phyloP scores from a whole-genome alignment of 2,329 filamentous ascomycete genomes.

The Alternaria triticina region DNA sequence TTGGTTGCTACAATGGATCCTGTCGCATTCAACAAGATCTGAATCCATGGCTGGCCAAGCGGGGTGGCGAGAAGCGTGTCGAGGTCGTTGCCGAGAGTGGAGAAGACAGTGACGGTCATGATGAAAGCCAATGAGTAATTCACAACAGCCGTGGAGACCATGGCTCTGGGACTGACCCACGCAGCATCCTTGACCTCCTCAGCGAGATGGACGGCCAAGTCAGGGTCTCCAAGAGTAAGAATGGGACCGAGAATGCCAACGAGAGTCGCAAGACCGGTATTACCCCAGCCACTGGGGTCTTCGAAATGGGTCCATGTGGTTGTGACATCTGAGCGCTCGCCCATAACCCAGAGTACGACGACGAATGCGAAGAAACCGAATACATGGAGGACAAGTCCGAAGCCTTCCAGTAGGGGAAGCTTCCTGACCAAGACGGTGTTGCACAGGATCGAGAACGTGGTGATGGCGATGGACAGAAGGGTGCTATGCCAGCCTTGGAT shows the following conservation, averaged over 20 bases:
- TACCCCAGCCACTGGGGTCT: constrained; percentile 52
- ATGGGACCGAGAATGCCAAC: constrained; percentile 45
- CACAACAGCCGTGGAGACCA: constrained; percentile 42
- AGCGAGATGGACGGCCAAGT: constrained; percentile 42
- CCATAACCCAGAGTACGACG: constrained; percentile 37
- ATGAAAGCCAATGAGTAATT: constrained; percentile 44
- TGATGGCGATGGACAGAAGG: constrained; percentile 53
- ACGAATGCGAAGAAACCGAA: constrained; percentile 59
- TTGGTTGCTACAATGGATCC: constrained; percentile 21
- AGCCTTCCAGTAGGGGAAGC: constrained; percentile 40
- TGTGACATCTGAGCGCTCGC: constrained; percentile 40
- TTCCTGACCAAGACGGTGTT: constrained; percentile 48
- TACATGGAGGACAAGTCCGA: constrained; percentile 55
- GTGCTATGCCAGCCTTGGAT: constrained; percentile 56
- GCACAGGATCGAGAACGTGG: constrained; percentile 46
- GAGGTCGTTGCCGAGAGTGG: constrained; percentile 1
- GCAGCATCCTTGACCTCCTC: constrained; percentile 37
- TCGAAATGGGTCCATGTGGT: constrained; percentile 55
- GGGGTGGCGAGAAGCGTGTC: constrained; percentile 8
- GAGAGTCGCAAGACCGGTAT: constrained; percentile 49
- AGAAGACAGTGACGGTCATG: constrained; percentile 28
- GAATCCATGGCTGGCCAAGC: constrained; percentile 24
- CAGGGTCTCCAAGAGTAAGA: constrained; percentile 42
- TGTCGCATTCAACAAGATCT: constrained; percentile 30
- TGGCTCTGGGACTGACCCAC: constrained; percentile 37